Base-by-base conservation (phyloP, 148 eudicot species). In the Diospyros kaki region DNA sequence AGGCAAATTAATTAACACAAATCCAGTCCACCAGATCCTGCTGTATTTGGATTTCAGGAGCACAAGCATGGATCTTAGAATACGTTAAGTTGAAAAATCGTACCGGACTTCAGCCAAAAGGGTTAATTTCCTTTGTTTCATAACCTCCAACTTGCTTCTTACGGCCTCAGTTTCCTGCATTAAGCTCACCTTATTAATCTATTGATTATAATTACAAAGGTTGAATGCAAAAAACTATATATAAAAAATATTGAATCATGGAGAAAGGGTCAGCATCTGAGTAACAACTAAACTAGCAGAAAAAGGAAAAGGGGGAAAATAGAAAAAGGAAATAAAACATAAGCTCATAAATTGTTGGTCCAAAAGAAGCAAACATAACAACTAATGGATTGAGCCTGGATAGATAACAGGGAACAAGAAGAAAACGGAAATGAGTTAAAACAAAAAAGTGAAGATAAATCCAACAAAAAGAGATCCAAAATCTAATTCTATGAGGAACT, bases 101-200 rank as follows among this genome's bases (percentile, higher is more conserved):
- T 66, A 75, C 78, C 78, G 54, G 48, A 75, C 90, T 87, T 87
- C 90, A 44, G 90, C 88, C 62, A 82, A 66, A 41, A 87, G 78
- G 45, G 81, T 81, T 76, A 65, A 40, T 74, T 81, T 84, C 73
- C 79, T 84, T 60, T 74, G 83, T 58, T 81, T 81, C 61, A 72
- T 73, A 52, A 58, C 55, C 76, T 76, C 84, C 77, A 87, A 72
- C 61, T 79, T 80, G 86, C 69, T 78, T 79, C 81, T 83, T 64
- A 73, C 69, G 5, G 46, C 71, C 53, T 76, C 79, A 41, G 77
- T 44, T 73, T 84, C 90, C 90, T 87, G 86, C 41, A 75, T 6
- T 28, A 28, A 73, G 71, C 63, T 17, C 46, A 42, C 52, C 43
- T 48, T 42, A 67, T 17, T 11, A 4, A 64, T 17, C 0, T 28